Evolutionary conservation across 495 filamentous ascomycete genomes (phyloP), one percentile per base, ranked within the genome.

Genomic region (Podospora bellae-mahoneyi): DNA sequence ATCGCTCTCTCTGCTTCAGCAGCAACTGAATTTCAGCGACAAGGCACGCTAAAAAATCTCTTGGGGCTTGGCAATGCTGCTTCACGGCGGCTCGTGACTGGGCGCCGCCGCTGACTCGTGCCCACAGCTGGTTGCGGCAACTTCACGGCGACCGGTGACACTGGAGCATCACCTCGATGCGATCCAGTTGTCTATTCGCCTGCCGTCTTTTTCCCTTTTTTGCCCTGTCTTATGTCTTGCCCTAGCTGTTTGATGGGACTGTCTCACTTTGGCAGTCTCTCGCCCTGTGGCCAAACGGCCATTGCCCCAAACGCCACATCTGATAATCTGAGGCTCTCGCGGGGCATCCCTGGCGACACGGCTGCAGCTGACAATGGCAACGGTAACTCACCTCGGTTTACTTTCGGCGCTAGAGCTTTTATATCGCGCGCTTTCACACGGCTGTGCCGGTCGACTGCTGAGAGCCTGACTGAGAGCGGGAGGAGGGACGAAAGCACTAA

Each of bases 31-130:
- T 48, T 48, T 48, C 39, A 48, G 39, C 39, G 39, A 15, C 30
- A 26, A 60, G 67, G 44, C 56, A 73, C 71, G 59, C 67, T 69
- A 73, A 72, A 71, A 73, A 73, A 71, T 59, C 59, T 65, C 66
- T 63, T 54, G 61, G 66, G 57, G 13, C 71, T 73, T 71, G 71
- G 71, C 71, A 26, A 20, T 19, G 55, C 55, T 58, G 18, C 55
- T 58, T 58, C 55, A 28, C 61, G 30, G 44, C 64, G 26, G 48
- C 68, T 56, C 10, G 62, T 55, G 62, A 61, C 53, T 63, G 61
- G 57, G n/a, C 15, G 20, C 62, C 68, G 30, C 64, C 19, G 4
- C 64, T 69, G 68, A 69, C 68, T 69, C 68, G 68, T 69, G 59
- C 39, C 39, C 39, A 48, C 39, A 13, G 54, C 19, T 62, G 18